These are phyloP conservation scores for Tuber aestivum DNA, from an alignment of 495 filamentous ascomycete genomes.

Conservation along the genomic window DNA sequence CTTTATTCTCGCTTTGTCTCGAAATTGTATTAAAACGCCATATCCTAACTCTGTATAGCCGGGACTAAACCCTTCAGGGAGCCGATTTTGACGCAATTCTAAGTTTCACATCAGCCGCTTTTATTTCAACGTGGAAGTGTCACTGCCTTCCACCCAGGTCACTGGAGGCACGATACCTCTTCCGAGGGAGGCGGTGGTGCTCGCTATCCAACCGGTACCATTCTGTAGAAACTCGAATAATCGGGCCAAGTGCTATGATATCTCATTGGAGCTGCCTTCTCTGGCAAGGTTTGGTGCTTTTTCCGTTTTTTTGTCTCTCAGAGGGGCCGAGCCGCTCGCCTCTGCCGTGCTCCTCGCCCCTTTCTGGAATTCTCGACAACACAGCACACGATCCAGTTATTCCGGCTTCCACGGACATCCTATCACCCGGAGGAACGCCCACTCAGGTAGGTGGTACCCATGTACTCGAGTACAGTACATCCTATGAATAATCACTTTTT, in stretches of 20 bases:
- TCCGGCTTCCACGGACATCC: neutral
- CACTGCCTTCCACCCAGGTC: too few relatives aligned
- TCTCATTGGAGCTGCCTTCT: neutral
- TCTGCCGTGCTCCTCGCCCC: neutral
- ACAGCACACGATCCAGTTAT: neutral
- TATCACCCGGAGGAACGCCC: neutral
- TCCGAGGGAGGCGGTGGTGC: neutral
- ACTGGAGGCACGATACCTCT: too few relatives aligned
- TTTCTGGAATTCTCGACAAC: neutral
- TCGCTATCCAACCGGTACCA: neutral
- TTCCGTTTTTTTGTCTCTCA: neutral
- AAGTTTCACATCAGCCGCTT: neutral
- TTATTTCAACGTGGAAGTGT: neutral
- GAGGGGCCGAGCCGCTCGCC: neutral
- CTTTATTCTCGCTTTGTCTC: neutral
- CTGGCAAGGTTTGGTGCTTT: too few relatives aligned
- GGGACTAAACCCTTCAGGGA: neutral
- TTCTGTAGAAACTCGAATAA: neutral
- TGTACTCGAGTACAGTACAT: too few relatives aligned
- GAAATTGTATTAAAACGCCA: neutral
- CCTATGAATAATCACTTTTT: neutral
- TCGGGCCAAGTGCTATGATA: neutral
- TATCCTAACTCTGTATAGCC: neutral
- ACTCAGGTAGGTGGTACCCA: neutral
- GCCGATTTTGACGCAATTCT: neutral